Percentiles rank a stretch among this genome's conserved stretches.
These are phyloP conservation scores for Metarhizium anisopliae DNA, from an alignment of 2,329 filamentous ascomycete genomes.

Conservation along the genomic window DNA sequence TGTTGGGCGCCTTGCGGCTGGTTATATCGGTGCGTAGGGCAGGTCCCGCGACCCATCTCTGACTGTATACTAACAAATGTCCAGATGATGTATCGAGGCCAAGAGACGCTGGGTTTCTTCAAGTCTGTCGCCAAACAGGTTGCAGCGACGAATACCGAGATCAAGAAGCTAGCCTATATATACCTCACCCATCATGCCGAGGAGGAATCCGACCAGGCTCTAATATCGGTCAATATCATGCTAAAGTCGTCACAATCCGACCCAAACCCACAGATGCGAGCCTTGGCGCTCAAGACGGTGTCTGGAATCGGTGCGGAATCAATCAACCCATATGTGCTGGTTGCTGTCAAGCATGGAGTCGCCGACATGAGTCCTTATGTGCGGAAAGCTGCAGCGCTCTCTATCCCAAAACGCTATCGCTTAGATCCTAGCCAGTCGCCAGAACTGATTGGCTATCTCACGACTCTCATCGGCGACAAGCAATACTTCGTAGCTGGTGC, in stretches of 20 bases:
- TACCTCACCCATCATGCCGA: slow-evolving; percentile 96
- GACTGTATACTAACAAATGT: background rate
- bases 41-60: background rate
- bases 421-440: slow-evolving; percentile 80
- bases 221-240: slow-evolving; percentile 97
- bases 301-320: slow-evolving; percentile 94
- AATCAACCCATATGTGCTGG: slow-evolving; percentile 92
- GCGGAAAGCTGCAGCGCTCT: slow-evolving; percentile 82
- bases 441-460: slow-evolving; percentile 75
- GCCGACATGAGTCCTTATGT: slow-evolving; percentile 94
- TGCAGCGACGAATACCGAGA: slow-evolving; percentile 84
- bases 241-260: slow-evolving; percentile 97
- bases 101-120: slow-evolving; percentile 86
- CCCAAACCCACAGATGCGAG: slow-evolving; percentile 79
- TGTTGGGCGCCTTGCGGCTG: slow-evolving; percentile 81
- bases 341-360: slow-evolving; percentile 89
- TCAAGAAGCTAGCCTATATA: slow-evolving; percentile 98
- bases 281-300: slow-evolving; percentile 92
- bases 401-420: slow-evolving; percentile 92
- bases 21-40: slow-evolving; percentile 67
- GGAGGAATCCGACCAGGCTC: slow-evolving; percentile 85
- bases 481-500: slow-evolving; percentile 97
- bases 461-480: slow-evolving; percentile 72
- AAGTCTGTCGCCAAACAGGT: slow-evolving; percentile 98
- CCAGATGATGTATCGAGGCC: slow-evolving; percentile 90